Conservation (phyloP, 768 basidiomycete species). For the Phlebiopsis flavidoalba region DNA sequence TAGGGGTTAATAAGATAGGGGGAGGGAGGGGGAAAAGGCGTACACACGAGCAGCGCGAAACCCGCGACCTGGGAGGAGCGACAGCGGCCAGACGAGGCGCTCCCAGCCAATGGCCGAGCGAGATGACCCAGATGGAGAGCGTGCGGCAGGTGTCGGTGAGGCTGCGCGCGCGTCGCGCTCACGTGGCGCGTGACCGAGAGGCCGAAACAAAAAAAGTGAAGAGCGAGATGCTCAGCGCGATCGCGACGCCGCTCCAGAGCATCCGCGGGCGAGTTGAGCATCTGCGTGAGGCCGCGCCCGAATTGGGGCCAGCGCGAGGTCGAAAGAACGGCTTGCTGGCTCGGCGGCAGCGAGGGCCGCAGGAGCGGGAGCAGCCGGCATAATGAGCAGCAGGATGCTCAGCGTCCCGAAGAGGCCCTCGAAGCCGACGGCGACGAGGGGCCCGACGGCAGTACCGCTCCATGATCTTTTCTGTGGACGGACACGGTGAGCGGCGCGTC, state of each 20-base stretch:
- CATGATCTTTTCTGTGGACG: constrained; percentile 77
- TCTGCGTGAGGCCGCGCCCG: constrained; percentile 71
- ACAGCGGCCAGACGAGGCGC: constrained; percentile 72
- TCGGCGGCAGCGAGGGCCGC: constrained; percentile 37
- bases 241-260: constrained; percentile 38
- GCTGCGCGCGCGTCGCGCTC: constrained; percentile 86
- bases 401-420: constrained; percentile 90
- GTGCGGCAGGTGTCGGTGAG: constrained; percentile 95
- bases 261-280: constrained; percentile 69
- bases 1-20: constrained; percentile 1
- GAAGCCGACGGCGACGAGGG: constrained; percentile 88
- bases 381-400: constrained; percentile 55
- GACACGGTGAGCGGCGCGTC: background rate
- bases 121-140: constrained; percentile 92
- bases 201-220: constrained; percentile 80
- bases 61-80: constrained; percentile 78
- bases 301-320: constrained; percentile 76
- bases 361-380: constrained; percentile 72
- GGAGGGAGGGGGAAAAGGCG: constrained; percentile 30
- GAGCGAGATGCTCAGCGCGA: constrained; percentile 45
- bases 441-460: constrained; percentile 77
- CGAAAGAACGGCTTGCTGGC: constrained; percentile 65
- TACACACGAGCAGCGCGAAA: constrained; percentile 88
- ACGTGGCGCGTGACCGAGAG: constrained; percentile 90
- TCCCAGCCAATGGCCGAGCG: constrained; percentile 91